Percentiles rank a stretch among this genome's conserved stretches.
Conservation (phyloP, 371 early-diverging fungal genomes). For the Mucor racemosus region DNA sequence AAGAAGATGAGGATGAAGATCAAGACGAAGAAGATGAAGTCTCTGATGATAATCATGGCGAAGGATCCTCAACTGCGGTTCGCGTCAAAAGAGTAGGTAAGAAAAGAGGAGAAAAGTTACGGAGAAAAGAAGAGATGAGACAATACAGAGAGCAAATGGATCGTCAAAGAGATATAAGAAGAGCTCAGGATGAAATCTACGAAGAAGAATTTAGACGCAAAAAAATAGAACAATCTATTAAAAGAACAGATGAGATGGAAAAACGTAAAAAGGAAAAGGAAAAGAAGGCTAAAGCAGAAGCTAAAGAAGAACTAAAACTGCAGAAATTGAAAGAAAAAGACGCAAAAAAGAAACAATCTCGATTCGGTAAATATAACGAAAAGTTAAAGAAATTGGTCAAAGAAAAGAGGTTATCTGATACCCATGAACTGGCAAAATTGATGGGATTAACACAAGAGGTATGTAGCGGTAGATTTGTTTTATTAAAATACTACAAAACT, state of each 20-base stretch:
- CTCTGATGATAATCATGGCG: constrained; percentile 34
- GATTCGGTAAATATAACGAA: constrained; percentile 37
- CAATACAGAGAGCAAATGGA: constrained; percentile 57
- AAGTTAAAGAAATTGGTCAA: constrained; percentile 36
- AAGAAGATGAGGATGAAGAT: constrained; percentile 19
- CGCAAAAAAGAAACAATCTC: constrained; percentile 26
- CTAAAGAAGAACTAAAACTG: constrained; percentile 37
- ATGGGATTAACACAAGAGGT: constrained; percentile 21
- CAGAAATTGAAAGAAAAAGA: constrained; percentile 40
- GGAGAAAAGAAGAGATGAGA: constrained; percentile 59
- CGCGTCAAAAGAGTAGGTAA: constrained; percentile 56
- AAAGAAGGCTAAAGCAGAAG: constrained; percentile 38
- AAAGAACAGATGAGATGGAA: constrained; percentile 41
- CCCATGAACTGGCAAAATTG: constrained; percentile 13
- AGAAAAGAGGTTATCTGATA: constrained; percentile 24
- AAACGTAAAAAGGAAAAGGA: constrained; percentile 32
- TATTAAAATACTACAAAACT: too few relatives aligned
- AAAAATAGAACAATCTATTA: constrained; percentile 42
- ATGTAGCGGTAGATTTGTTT: not conserved
- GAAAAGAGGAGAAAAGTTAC: constrained; percentile 57
- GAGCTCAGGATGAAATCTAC: constrained; percentile 38
- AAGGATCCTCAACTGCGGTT: constrained; percentile 49
- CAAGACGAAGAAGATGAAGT: constrained; percentile 14
- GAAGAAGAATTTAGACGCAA: constrained; percentile 41
- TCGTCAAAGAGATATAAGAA: constrained; percentile 39